Base-by-base conservation (phyloP, 768 basidiomycete genomes). In the Cystobasidium ongulense region DNA sequence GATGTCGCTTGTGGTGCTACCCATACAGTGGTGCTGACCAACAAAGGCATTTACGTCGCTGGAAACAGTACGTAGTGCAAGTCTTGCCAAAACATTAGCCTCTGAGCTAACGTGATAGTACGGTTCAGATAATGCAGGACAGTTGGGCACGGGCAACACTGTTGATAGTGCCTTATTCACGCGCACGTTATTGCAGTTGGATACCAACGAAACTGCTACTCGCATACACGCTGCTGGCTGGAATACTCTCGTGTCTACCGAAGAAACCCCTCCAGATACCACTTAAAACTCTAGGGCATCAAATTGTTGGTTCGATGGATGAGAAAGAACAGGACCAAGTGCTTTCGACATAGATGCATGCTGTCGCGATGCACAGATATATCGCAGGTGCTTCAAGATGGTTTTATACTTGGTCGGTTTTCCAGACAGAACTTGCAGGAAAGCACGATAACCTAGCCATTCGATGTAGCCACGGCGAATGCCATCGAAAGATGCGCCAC, bases 401-500 rank as follows among this genome's bases (percentile, higher is more conserved):
- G 50, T 27, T 15, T 52, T 31, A 53, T 77, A 80, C 0, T 52
- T 39, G 8, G 85, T 82, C 7, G 85, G 83, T 74, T 85, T 88
- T 61, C 81, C 83, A 17, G 83, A 83, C 2, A 93, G 80, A 63
- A 91, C 84, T 11, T 85, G 82, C 78, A 86, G 84, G 80, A 94
- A 93, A 1, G 92, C 92, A 74, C 88, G 88, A 57, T 84, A 84
- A 50, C 91, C 90, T 27, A 94, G 85, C 91, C 23, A 73, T 52
- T 29, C 15, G 33, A 46, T 13, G 52, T 68, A 23, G 31, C 18
- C 76, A 85, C 31, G 43, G 35, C 23, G 65, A 63, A 68, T 54
- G 25, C 59, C 29, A 18, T 63, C 65, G 17, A 52, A 57, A 17
- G 11, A 21, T 17, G 72, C 63, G 25, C 18, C 21, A 18, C 59